Conservation (phyloP, 2,329 filamentous ascomycete genomes). For the Cyphellophora europaea region DNA sequence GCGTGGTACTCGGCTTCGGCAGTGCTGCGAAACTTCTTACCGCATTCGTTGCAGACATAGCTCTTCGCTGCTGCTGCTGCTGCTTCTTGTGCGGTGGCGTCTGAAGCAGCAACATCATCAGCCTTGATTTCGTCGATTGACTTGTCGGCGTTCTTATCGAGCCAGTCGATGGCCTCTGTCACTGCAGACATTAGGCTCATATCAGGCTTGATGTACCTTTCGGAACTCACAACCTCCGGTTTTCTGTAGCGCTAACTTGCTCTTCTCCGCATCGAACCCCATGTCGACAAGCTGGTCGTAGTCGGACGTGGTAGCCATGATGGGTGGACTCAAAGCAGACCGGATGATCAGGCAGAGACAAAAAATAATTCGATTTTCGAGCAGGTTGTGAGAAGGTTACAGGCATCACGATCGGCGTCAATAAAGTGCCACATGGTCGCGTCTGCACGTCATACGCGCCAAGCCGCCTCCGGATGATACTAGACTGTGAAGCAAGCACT, state of each 20-base stretch:
- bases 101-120: conserved; percentile 42
- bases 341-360: background rate
- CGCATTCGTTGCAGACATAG: conserved; percentile 88
- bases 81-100: conserved; percentile 57
- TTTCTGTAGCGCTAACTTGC: conserved; percentile 75
- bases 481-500: no score
- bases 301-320: conserved; percentile 35
- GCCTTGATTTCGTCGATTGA: conserved; percentile 69
- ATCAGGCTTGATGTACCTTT: conserved; percentile 2
- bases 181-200: conserved; percentile 50
- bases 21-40: conserved; percentile 77
- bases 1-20: conserved; percentile 84
- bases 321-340: conserved; percentile 1
- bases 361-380: no score
- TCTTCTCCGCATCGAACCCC: conserved; percentile 74
- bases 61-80: conserved; percentile 62
- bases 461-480: no score
- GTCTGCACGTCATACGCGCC: no score
- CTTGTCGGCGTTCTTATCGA: conserved; percentile 85
- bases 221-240: conserved; percentile 61
- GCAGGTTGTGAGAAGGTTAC: no score
- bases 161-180: conserved; percentile 85
- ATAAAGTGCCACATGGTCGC: no score
- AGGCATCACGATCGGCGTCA: no score
- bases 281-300: conserved; percentile 54